Percentiles rank a stretch among this genome's conserved stretches.
These are phyloP conservation scores for Mrakia frigida DNA, from an alignment of 768 basidiomycete species.

Conservation along the genomic window DNA sequence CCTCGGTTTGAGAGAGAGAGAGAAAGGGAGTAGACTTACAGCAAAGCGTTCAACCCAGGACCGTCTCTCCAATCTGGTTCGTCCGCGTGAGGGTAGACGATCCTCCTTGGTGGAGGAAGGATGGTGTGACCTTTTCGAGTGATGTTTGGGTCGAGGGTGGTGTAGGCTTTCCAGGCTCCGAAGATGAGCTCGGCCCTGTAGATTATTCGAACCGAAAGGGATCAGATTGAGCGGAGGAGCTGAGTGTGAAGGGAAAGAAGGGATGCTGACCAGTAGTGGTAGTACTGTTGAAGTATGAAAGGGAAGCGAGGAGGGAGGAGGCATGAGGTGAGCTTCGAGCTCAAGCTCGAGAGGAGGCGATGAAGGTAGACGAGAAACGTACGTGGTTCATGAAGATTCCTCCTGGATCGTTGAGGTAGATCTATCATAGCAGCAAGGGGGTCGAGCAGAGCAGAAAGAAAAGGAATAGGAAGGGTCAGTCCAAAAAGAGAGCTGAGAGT, in stretches of 20 bases:
- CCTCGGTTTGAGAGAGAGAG: too few relatives aligned
- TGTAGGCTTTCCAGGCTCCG: constrained; percentile 1
- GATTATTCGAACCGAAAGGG: background rate
- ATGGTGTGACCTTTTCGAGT: background rate
- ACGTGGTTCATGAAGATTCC: constrained; percentile 2
- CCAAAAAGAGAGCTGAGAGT: background rate
- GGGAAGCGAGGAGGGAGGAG: background rate
- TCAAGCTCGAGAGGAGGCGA: background rate
- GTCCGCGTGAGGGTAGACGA: background rate
- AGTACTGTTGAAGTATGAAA: background rate
- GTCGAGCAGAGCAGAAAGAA: background rate
- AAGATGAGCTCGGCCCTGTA: background rate
- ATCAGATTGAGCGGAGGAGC: background rate
- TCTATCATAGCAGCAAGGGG: background rate
- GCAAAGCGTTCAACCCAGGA: background rate
- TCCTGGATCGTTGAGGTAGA: background rate
- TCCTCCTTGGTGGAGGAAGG: background rate
- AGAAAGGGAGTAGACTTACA: background rate
- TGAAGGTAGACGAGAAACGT: background rate
- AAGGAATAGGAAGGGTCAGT: background rate
- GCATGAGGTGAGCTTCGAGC: background rate
- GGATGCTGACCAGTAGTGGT: background rate
- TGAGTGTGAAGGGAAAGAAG: background rate
- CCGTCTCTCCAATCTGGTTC: background rate
- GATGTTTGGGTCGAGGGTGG: background rate